Evolutionary conservation across 2,329 filamentous ascomycete species (phyloP), one percentile per base, ranked within the genome.

Genomic region (Chrysoporthe puriensis): DNA sequence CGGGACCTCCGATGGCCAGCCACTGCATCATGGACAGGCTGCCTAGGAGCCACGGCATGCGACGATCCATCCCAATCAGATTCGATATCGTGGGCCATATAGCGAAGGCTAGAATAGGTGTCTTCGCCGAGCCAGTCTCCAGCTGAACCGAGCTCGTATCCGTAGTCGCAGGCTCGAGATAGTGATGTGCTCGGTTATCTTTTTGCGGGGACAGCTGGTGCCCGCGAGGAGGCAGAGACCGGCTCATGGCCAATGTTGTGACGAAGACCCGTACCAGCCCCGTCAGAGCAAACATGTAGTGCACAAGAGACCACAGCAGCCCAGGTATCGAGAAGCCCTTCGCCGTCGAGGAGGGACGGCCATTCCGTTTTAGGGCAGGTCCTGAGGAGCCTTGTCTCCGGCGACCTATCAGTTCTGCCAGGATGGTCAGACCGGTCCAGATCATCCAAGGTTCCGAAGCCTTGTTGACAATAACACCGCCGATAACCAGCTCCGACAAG

Each of bases 11-110:
- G 75, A 95, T 80, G 74, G 89, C 85, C 72, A 88, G 84, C 84
- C 91, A 90, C 80, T 96, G 93, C 72, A 91, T 78, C 79, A 97
- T 86, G 67, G 91, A 91, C 69, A 96, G 78, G 73, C 87, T 82
- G 76, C 93, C 93, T 76, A 85, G 85, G 66, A 97, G 85, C 95
- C 95, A 98, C 71, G 95, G 95, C 93, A 97, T 97, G 79, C 93
- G 91, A 72, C 83, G 79, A 72, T 90, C 85, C 76, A 97, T 80
- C 82, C 94, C 89, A 73, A 94, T 80, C 70, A 97, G 79, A 77
- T 88, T 89, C 70, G 89, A 89, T 66, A 90, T 78, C 79, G 91
- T 92, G 73, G 88, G 84, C 89, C 92, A 97, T 63, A 93, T 77
- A 74, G 87, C 88, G 85, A 96, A 97, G 72, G 86, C 85, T 69